Base-by-base conservation (phyloP, 225 moss, liverwort and hornwort species). In the Ulota crispa region DNA sequence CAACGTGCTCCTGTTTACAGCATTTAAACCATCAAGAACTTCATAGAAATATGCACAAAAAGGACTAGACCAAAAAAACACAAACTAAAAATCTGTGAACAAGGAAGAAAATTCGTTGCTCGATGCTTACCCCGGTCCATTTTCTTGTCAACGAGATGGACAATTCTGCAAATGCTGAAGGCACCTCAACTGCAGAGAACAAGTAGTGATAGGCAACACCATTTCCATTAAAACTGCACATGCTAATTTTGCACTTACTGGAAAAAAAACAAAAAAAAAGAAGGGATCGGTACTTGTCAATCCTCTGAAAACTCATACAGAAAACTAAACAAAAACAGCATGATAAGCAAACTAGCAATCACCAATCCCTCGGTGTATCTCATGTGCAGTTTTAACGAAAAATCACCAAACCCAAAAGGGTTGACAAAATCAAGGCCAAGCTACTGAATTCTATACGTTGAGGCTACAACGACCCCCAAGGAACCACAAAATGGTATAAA, bases 141-240 rank as follows among this genome's bases (percentile, higher is more conserved):
- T 88, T 83, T 54, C 86, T 90, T 69, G 86, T 83, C 88, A 89
- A 75, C n/a, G 60, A 61, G 64, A 92, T 72, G 30, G 76, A 77
- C 5, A 88, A 71, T 66, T 84, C 72, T 26, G 87, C 86, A 85
- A 92, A 92, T 10, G 86, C 88, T 65, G 28, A 64, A 70, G 90
- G 90, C 73, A 92, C 88, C 81, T 92, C 92, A 76, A 88, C 92
- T 92, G 90, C 83, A 78, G 52, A 69, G 7, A 81, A 55, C 3
- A 1, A 39, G 55, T 7, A 10, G 26, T 2, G 34, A 53, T 66
- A 18, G 6, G 36, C 26, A 7, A 15, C 55, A 39, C 39, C 27
- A 8, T 28, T 21, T 50, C 52, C 52, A 24, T 19, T 50, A 36
- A 24, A 52, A 5, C 34, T 34, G 32, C 16, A 64, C 24, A 77